Evolutionary conservation across 805 yeast species (phyloP), one percentile per base, ranked within the genome.

Genomic region (Ogataea pignaliae): DNA sequence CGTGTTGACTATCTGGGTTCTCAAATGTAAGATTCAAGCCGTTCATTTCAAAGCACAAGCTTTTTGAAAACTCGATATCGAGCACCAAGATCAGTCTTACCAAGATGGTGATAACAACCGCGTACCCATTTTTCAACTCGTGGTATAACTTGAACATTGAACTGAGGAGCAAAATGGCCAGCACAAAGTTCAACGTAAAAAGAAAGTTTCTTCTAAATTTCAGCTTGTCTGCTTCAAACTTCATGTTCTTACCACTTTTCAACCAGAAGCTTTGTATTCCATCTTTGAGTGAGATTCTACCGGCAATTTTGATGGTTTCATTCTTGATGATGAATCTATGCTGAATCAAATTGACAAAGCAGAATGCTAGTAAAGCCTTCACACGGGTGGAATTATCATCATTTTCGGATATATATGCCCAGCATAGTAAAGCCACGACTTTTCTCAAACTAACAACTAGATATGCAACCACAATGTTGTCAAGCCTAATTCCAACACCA

Each of bases 321-420:
- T 47, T 51, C 16, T 52, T 52, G 32, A 51, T 47, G n/a, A 64
- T 55, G 36, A 60, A 61, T 26, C 59, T 39, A 40, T 53, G 54
- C 30, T 62, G 66, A 16, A 61, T 46, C 36, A 54, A 39, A 37
- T 46, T 59, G 28, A 58, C 44, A 13, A 54, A 26, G 37, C 59
- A 47, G 36, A 53, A 60, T 12, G 48, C 46, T n/a, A 59, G 18
- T 35, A 62, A 54, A 1, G 62, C 59, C 37, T 60, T 60, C n/a
- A 45, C 42, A 42, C 58, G 65, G 3, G 53, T 34, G 2, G 63
- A 51, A 30, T 53, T 48, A 34, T 61, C 55, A 40, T 63, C 68
- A 10, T 54, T 56, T 8, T 48, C 43, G 0, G 67, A 53, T 2
- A 63, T 53, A 44, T 56, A 61, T 10, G 55, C 50, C 59, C 61